Conservation (phyloP, 2,329 filamentous ascomycete genomes). For the Bipolaris bicolor region DNA sequence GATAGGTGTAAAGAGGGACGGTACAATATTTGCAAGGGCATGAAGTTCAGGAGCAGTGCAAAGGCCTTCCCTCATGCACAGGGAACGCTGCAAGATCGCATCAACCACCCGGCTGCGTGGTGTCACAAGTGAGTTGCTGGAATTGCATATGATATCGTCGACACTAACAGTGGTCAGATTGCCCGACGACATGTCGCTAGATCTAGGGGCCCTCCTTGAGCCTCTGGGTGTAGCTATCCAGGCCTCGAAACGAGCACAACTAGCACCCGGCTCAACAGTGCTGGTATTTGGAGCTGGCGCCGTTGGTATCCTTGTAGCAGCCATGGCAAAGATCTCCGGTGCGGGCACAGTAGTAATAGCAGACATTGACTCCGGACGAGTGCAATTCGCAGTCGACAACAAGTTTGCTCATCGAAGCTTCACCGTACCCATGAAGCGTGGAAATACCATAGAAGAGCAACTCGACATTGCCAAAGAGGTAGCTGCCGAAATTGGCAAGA, state of each 20-base stretch:
- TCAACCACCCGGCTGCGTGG: constrained; percentile 67
- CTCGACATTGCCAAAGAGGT: constrained; percentile 59
- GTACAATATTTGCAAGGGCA: constrained; percentile 67
- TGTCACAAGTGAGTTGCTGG: constrained; percentile 58
- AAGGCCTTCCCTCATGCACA: constrained; percentile 67
- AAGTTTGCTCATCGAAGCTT: constrained; percentile 56
- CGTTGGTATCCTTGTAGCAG: constrained; percentile 65
- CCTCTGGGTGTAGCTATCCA: constrained; percentile 67
- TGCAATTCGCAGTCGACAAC: constrained; percentile 62
- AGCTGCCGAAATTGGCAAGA: constrained; percentile 51
- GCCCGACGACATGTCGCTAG: constrained; percentile 59
- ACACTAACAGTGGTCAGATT: constrained; percentile 44
- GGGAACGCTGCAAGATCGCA: constrained; percentile 67
- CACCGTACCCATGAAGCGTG: constrained; percentile 55
- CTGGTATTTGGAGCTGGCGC: constrained; percentile 67
- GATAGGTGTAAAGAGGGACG: constrained; percentile 61
- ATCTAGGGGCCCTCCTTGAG: constrained; percentile 65
- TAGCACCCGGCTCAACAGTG: constrained; percentile 56
- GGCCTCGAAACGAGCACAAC: constrained; percentile 61
- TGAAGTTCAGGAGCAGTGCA: constrained; percentile 65
- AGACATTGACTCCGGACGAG: constrained; percentile 63
- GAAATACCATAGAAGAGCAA: constrained; percentile 60
- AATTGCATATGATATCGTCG: background rate
- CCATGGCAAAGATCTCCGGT: constrained; percentile 61
- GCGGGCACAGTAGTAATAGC: constrained; percentile 64